Conservation (phyloP, 306 rosid species). For the Lathyrus aphaca region DNA sequence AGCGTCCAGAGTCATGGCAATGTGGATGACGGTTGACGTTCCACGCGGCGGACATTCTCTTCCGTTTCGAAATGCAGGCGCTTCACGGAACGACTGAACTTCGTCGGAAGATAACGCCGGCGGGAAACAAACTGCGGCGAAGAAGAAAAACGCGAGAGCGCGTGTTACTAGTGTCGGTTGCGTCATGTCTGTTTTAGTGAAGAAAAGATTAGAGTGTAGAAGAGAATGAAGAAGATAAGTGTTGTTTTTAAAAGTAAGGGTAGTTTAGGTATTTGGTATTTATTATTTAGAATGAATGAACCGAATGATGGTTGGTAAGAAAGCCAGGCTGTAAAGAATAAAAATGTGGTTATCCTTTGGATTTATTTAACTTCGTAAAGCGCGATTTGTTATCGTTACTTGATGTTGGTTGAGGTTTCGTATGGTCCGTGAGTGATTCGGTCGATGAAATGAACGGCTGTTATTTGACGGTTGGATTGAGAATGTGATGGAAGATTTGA, state of each 20-base stretch:
- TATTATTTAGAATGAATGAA: background rate
- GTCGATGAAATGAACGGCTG: conserved; percentile 7
- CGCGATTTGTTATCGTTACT: background rate
- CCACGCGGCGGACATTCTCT: conserved; percentile 55
- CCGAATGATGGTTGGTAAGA: conserved; percentile 8
- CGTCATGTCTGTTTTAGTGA: conserved; percentile 39
- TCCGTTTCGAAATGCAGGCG: conserved; percentile 89
- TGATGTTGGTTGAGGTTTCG: background rate
- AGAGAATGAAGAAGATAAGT: background rate
- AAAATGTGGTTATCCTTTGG: conserved; percentile 35
- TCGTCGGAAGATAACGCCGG: conserved; percentile 1
- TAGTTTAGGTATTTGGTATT: conserved; percentile 30
- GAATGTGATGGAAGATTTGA: background rate
- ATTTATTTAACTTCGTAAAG: background rate
- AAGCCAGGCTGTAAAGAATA: conserved; percentile 63
- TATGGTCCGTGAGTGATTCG: background rate
- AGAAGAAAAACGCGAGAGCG: conserved; percentile 1
- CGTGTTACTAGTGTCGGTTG: conserved; percentile 34
- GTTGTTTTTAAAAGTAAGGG: conserved; percentile 31
- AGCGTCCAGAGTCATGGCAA: conserved; percentile 83
- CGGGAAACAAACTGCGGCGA: conserved; percentile 17
- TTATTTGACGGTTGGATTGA: conserved; percentile 2
- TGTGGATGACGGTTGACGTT: conserved; percentile 62
- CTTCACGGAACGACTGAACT: conserved; percentile 67
- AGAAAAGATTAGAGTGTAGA: background rate